Percentiles rank a stretch among this genome's conserved stretches.
Conservation (phyloP, 257 asterid species). For the Nicotiana obtusifolia region DNA sequence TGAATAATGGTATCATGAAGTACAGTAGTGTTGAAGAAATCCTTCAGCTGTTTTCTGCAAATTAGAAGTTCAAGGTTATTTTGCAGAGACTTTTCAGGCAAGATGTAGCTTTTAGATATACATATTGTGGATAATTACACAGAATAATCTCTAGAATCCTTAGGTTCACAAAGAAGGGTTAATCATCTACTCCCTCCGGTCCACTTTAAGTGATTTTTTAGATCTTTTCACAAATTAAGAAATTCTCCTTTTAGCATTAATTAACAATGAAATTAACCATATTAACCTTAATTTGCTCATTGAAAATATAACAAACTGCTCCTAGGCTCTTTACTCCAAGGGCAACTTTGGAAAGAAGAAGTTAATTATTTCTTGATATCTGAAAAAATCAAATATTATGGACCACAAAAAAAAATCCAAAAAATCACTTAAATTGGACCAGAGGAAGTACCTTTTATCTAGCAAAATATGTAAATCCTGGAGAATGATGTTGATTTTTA, state of each 20-base stretch:
- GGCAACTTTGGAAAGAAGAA: too few relatives aligned
- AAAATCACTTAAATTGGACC: too few relatives aligned
- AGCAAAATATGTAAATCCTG: not conserved
- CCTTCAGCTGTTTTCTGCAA: conserved; percentile 79
- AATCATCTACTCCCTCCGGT: not conserved
- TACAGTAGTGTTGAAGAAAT: conserved; percentile 42
- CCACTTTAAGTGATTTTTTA: too few relatives aligned
- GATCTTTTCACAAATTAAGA: too few relatives aligned
- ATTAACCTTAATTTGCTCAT: too few relatives aligned
- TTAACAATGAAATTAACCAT: too few relatives aligned
- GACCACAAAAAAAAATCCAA: too few relatives aligned
- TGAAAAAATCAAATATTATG: too few relatives aligned
- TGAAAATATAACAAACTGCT: too few relatives aligned
- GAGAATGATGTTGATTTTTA: not conserved
- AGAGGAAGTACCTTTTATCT: not conserved
- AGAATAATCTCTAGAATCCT: not conserved
- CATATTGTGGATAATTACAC: not conserved
- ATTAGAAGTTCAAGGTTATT: conserved; percentile 5
- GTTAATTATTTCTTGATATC: too few relatives aligned
- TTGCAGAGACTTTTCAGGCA: not conserved
- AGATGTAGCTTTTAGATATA: not conserved
- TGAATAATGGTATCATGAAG: conserved; percentile 57
- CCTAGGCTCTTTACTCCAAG: too few relatives aligned
- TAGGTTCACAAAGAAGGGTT: not conserved
- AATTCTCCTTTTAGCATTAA: too few relatives aligned